phyloP scores from a whole-genome alignment of 2,329 filamentous ascomycete species.

The Teratosphaeria destructans region DNA sequence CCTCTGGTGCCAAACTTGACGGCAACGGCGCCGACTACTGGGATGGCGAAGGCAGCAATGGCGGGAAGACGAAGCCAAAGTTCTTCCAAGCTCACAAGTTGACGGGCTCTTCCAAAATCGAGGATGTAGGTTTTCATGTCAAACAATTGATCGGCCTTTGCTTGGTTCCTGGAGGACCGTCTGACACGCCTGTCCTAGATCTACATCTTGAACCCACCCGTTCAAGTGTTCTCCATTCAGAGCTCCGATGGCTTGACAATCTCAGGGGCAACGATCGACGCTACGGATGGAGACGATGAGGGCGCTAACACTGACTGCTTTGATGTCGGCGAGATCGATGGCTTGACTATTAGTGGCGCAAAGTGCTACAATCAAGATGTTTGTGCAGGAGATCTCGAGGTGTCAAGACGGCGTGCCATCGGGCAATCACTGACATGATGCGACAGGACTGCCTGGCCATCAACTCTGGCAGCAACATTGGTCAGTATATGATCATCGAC shows the following conservation, averaged over 20 bases:
- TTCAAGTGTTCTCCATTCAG: slow-evolving; percentile 43
- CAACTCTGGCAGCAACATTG: slow-evolving; percentile 29
- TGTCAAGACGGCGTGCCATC: neutral
- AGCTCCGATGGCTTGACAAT: slow-evolving; percentile 35
- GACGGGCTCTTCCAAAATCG: slow-evolving; percentile 42
- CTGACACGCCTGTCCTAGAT: slow-evolving; percentile 16
- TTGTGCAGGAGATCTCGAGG: neutral
- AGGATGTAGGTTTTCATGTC: slow-evolving; percentile 10
- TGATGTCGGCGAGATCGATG: slow-evolving; percentile 16
- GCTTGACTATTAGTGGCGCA: slow-evolving; percentile 16
- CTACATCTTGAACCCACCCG: slow-evolving; percentile 45
- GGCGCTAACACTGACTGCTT: slow-evolving; percentile 25
- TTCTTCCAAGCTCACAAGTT: slow-evolving; percentile 50
- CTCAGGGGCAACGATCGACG: slow-evolving; percentile 44
- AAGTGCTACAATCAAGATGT: slow-evolving; percentile 21
- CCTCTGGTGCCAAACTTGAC: slow-evolving; percentile 44
- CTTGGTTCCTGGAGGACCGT: neutral
- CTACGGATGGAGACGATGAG: slow-evolving; percentile 37
- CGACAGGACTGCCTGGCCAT: slow-evolving; percentile 19
- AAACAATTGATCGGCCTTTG: neutral
- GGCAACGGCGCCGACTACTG: slow-evolving; percentile 49
- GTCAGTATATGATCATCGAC: slow-evolving; percentile 14
- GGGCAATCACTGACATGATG: neutral
- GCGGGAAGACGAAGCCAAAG: slow-evolving; percentile 54
- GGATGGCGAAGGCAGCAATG: slow-evolving; percentile 51